Conservation (phyloP, 2,329 filamentous ascomycete species). For the Zymoseptoria pseudotritici region DNA sequence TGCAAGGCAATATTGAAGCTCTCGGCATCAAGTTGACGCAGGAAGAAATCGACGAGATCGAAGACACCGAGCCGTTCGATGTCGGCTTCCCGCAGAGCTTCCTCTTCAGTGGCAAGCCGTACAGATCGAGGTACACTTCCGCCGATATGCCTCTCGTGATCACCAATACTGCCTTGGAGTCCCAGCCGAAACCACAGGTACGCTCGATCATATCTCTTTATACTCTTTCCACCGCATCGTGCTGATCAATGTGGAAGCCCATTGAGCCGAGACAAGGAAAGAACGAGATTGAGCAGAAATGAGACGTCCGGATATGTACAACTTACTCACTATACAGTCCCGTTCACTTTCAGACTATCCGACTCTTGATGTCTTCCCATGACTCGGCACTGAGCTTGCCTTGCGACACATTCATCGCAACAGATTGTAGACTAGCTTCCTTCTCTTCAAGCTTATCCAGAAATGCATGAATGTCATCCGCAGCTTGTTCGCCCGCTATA, state of each 20-base stretch:
- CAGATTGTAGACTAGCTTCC: constrained; percentile 60
- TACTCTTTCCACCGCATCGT: not conserved
- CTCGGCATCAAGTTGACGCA: constrained; percentile 52
- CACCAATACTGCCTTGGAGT: constrained; percentile 11
- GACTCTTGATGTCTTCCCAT: constrained; percentile 25
- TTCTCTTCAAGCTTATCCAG: constrained; percentile 57
- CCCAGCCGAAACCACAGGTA: constrained; percentile 7
- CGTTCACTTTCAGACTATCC: not conserved
- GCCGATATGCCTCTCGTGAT: constrained; percentile 11
- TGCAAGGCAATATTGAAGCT: constrained; percentile 63
- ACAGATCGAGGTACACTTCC: constrained; percentile 10
- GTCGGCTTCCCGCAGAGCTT: constrained; percentile 26
- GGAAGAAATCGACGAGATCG: constrained; percentile 61
- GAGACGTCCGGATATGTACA: not conserved
- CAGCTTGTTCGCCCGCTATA: constrained; percentile 51
- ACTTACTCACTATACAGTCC: not conserved
- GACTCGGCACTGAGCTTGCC: constrained; percentile 23
- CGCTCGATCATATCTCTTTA: not conserved
- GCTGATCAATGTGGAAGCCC: constrained; percentile 6
- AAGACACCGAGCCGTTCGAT: constrained; percentile 54
- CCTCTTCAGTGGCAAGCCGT: constrained; percentile 15
- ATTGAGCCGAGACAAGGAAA: constrained; percentile 15
- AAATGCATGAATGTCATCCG: constrained; percentile 53
- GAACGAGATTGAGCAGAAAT: constrained; percentile 8
- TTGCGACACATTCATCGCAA: constrained; percentile 62